These are phyloP conservation scores for Solanum rostratum DNA, from an alignment of 257 asterid genomes.

Conservation along the genomic window DNA sequence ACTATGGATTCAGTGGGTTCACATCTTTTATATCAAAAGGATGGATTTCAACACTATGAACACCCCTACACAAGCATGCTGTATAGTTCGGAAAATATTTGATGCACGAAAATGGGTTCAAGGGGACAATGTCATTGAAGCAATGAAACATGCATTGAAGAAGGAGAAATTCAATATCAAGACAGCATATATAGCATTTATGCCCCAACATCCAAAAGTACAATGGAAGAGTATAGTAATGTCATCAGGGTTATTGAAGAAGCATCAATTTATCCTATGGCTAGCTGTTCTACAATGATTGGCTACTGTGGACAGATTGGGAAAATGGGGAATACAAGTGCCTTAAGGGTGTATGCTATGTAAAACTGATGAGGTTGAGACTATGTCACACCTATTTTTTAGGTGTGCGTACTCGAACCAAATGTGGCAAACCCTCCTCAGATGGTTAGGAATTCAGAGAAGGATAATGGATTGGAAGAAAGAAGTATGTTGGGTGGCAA, in stretches of 20 bases:
- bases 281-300: background rate
- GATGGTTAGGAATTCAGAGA: background rate
- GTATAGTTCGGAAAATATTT: too few relatives aligned
- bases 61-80: too few relatives aligned
- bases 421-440: background rate
- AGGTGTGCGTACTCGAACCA: background rate
- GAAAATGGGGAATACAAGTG: background rate
- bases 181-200: background rate
- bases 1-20: background rate
- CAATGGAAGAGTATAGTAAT: background rate
- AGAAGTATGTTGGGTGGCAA: background rate
- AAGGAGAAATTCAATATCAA: too few relatives aligned
- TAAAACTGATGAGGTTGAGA: background rate
- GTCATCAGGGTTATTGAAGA: background rate
- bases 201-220: background rate
- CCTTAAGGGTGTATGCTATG: background rate
- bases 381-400: background rate
- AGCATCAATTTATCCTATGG: background rate
- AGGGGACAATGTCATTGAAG: too few relatives aligned
- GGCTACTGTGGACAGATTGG: background rate
- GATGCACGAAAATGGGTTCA: too few relatives aligned
- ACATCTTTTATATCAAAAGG: background rate
- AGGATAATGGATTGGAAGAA: background rate
- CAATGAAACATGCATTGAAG: too few relatives aligned
- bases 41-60: too few relatives aligned